Percentiles rank a stretch among this genome's conserved stretches.
Conservation (phyloP, 78 protist genomes). For the Tieghemostelium lacteum region DNA sequence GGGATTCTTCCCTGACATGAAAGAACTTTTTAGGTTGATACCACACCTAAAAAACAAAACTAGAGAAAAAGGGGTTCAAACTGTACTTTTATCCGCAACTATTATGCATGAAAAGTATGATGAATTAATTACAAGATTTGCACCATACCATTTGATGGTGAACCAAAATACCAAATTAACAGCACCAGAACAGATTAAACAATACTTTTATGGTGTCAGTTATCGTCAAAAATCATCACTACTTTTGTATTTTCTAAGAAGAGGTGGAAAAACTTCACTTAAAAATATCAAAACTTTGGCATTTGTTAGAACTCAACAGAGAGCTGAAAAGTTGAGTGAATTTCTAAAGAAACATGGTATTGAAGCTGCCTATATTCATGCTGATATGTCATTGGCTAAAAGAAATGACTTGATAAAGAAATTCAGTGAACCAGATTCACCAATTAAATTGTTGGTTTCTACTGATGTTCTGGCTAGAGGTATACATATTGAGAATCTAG, state of each 20-base stretch:
- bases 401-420: neutral
- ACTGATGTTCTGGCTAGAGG: slow-evolving; percentile 72
- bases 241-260: slow-evolving; percentile 35
- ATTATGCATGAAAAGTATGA: slow-evolving; percentile 15
- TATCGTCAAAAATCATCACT: slow-evolving; percentile 31
- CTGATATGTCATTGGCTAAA: slow-evolving; percentile 32
- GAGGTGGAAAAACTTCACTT: slow-evolving; percentile 59
- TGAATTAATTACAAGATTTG: slow-evolving; percentile 42
- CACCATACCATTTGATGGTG: slow-evolving; percentile 54
- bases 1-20: slow-evolving; percentile 69
- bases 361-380: slow-evolving; percentile 30
- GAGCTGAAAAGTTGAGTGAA: slow-evolving; percentile 30
- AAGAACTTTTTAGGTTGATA: slow-evolving; percentile 15
- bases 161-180: slow-evolving; percentile 9
- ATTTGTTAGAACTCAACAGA: slow-evolving; percentile 64
- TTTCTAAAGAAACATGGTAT: neutral
- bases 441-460: neutral
- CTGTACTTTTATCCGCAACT: slow-evolving; percentile 44
- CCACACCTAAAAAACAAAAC: slow-evolving; percentile 24
- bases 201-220: slow-evolving; percentile 23
- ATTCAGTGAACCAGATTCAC: neutral
- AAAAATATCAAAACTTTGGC: slow-evolving; percentile 20
- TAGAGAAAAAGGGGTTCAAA: slow-evolving; percentile 45
- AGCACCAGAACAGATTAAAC: slow-evolving; percentile 19
- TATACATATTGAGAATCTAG: slow-evolving; percentile 72